Percentiles rank a stretch among this genome's conserved stretches.
phyloP scores from a whole-genome alignment of 2,329 filamentous ascomycete genomes.

The Sphaerulina musiva region DNA sequence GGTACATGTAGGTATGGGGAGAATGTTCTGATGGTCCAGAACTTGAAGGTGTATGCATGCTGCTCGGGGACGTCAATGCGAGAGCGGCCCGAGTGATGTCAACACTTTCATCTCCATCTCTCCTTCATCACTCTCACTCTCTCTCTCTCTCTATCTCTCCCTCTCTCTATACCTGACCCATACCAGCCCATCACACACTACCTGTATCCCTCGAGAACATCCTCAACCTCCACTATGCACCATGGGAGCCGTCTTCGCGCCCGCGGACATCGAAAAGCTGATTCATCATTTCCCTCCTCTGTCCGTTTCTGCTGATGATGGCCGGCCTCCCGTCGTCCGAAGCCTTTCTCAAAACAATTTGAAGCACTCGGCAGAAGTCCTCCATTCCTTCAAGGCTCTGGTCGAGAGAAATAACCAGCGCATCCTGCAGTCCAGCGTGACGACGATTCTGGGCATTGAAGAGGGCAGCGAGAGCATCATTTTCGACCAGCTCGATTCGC shows the following conservation, averaged over 20 bases:
- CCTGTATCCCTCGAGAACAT: no score
- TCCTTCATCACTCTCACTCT: no score
- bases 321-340: conserved; percentile 20
- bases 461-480: conserved; percentile 12
- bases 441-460: conserved; percentile 15
- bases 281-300: conserved; percentile 23
- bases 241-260: conserved; percentile 21
- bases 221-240: neutral
- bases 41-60: no score
- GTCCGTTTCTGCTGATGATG: conserved; percentile 12
- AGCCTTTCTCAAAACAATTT: conserved; percentile 22
- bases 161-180: no score
- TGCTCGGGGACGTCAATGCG: neutral
- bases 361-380: conserved; percentile 10
- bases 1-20: neutral
- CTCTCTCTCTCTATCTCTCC: no score
- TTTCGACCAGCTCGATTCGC: conserved; percentile 12
- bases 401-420: conserved; percentile 9
- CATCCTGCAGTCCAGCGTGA: conserved; percentile 11
- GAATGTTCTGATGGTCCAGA: neutral
- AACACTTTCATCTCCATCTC: no score
- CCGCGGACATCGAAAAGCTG: conserved; percentile 26
- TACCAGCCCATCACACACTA: no score
- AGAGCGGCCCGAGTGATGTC: neutral
- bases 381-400: conserved; percentile 12